Evolutionary conservation across 495 filamentous ascomycete species (phyloP).

Genomic region (Ramalina intermedia): DNA sequence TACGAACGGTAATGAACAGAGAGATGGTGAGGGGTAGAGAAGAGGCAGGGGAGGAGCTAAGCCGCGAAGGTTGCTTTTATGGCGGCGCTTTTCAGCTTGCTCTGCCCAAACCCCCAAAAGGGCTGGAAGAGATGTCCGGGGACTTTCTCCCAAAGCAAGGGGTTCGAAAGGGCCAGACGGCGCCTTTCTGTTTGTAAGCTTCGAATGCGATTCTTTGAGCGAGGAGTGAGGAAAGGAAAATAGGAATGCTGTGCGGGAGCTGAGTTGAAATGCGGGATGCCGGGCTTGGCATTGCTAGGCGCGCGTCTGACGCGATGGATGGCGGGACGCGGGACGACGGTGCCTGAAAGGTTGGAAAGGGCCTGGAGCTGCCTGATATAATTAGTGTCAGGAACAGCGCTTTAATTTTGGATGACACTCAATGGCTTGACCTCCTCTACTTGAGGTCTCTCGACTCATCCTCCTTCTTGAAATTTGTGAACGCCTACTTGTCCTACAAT

Average conservation of each 20-base stretch:
- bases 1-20: conserved; percentile 22
- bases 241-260: background rate
- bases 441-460: background rate
- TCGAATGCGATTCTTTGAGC: conserved; percentile 99
- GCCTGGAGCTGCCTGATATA: conserved; percentile 1
- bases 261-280: background rate
- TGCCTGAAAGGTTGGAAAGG: background rate
- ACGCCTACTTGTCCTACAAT: conserved; percentile 25
- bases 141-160: conserved; percentile 99
- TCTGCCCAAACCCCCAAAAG: conserved; percentile 23
- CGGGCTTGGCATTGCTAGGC: background rate
- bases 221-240: conserved; percentile 43
- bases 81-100: conserved; percentile 94
- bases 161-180: conserved; percentile 23
- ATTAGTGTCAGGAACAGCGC: background rate
- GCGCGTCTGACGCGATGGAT: conserved; percentile 1
- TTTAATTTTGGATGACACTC: background rate
- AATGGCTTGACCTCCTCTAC: background rate
- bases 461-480: background rate
- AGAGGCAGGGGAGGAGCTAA: conserved; percentile 34
- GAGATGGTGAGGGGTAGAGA: conserved; percentile 26
- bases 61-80: conserved; percentile 88
- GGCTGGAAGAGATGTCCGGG: conserved; percentile 67
- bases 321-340: background rate
- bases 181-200: conserved; percentile 81